A percentile compares a stretch with the other conserved stretches of the same genome.
Evolutionary conservation across 2,329 filamentous ascomycete species (phyloP).

Genomic region (Alternaria brassicicola): DNA sequence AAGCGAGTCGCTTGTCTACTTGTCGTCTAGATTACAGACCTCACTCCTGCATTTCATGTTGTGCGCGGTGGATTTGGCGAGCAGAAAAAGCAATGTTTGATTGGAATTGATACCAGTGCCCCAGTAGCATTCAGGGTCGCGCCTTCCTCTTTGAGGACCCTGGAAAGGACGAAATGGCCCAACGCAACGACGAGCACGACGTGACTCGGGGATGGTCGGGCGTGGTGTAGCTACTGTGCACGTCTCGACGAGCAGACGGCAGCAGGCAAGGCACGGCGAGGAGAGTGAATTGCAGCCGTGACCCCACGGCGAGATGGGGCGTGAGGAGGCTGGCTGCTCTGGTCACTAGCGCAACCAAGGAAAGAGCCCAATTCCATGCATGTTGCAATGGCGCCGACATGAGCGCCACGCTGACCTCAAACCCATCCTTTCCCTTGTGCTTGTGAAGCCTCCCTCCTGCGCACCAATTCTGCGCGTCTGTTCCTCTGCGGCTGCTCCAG

Average conservation of each 20-base stretch:
- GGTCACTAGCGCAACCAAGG: constrained; percentile 13
- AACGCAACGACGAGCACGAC: neutral
- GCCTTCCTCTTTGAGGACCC: neutral
- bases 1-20: neutral
- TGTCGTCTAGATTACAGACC: neutral
- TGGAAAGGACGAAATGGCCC: neutral
- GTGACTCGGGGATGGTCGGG: neutral
- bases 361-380: constrained; percentile 16
- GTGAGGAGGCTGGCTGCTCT: constrained; percentile 10
- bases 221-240: neutral
- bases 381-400: constrained; percentile 17
- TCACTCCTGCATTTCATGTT: neutral
- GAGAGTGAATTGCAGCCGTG: neutral
- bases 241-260: neutral
- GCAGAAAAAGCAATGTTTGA: neutral
- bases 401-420: constrained; percentile 13
- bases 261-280: neutral
- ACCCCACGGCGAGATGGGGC: constrained; percentile 4
- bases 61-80: neutral
- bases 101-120: constrained; percentile 1
- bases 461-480: neutral
- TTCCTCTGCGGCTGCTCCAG: neutral
- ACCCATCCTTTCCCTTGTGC: constrained; percentile 8
- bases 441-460: constrained; percentile 2
- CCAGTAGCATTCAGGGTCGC: constrained; percentile 3